Evolutionary conservation across 345 rosid genomes (phyloP).

Genomic region (Adansonia digitata): DNA sequence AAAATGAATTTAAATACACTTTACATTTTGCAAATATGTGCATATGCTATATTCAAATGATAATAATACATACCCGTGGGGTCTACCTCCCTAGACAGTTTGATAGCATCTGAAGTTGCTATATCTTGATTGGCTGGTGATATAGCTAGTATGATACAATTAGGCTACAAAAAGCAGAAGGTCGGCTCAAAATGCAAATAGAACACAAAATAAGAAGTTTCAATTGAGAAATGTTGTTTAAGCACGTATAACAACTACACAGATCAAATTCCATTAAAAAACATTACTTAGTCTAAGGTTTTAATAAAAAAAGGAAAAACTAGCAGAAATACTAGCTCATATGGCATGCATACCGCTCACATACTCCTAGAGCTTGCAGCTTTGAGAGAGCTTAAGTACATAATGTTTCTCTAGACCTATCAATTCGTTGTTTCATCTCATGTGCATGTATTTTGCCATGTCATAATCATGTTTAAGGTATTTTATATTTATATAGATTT

Average conservation of each 20-base stretch:
- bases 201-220: background rate
- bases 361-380: too few species aligned
- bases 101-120: constrained; percentile 72
- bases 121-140: constrained; percentile 73
- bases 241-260: background rate
- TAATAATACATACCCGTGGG: constrained; percentile 34
- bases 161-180: constrained; percentile 30
- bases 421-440: too few species aligned
- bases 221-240: background rate
- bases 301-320: background rate
- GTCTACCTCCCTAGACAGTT: constrained; percentile 66
- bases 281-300: background rate
- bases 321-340: too few species aligned
- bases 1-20: background rate
- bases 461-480: too few species aligned
- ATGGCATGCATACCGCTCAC: too few species aligned
- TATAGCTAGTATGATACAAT: constrained; percentile 60
- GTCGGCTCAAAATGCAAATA: background rate
- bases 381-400: too few species aligned
- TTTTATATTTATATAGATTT: too few species aligned
- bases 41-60: background rate
- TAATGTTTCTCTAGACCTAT: too few species aligned
- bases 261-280: background rate
- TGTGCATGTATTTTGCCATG: too few species aligned
- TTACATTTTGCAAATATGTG: background rate